Conservation (phyloP, 768 basidiomycete species). For the Mycena alexandri region DNA sequence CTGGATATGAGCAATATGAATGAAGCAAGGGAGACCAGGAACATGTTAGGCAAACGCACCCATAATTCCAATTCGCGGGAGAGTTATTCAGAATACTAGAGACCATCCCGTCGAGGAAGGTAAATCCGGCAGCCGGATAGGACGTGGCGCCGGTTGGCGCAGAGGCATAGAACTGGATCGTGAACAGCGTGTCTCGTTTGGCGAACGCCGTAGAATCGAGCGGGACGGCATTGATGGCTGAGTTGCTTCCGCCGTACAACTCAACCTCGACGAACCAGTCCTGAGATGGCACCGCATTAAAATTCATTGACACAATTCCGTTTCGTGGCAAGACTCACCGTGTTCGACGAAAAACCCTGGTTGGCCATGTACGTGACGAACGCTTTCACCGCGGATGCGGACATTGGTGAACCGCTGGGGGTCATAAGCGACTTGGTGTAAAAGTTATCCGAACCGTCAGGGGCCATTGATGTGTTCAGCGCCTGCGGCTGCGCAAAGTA, state of each 20-base stretch:
- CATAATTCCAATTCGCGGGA: slow-evolving; percentile 54
- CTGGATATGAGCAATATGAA: slow-evolving; percentile 31
- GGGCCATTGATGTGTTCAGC: slow-evolving; percentile 45
- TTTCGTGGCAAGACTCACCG: slow-evolving; percentile 19
- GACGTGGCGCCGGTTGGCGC: slow-evolving; percentile 41
- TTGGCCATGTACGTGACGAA: slow-evolving; percentile 56
- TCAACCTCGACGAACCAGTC: slow-evolving; percentile 47
- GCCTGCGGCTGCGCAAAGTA: slow-evolving; percentile 44
- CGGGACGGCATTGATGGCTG: slow-evolving; percentile 48
- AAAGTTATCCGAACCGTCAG: slow-evolving; percentile 55
- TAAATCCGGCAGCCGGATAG: slow-evolving; percentile 52
- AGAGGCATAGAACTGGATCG: slow-evolving; percentile 54
- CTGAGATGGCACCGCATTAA: slow-evolving; percentile 14
- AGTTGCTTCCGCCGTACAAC: slow-evolving; percentile 48
- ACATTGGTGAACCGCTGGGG: slow-evolving; percentile 49
- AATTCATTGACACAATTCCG: too few relatives aligned
- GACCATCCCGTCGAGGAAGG: slow-evolving; percentile 58
- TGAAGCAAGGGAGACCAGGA: not conserved
- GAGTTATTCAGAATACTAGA: slow-evolving; percentile 50
- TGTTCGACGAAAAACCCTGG: slow-evolving; percentile 52
- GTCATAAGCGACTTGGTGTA: slow-evolving; percentile 59
- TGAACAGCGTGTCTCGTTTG: slow-evolving; percentile 49
- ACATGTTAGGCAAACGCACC: slow-evolving; percentile 38
- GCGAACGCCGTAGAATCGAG: slow-evolving; percentile 49
- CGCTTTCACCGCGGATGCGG: slow-evolving; percentile 46